These are phyloP conservation scores for Graphiopsis chlorocephala DNA, from an alignment of 2,329 filamentous ascomycete genomes.

Conservation along the genomic window DNA sequence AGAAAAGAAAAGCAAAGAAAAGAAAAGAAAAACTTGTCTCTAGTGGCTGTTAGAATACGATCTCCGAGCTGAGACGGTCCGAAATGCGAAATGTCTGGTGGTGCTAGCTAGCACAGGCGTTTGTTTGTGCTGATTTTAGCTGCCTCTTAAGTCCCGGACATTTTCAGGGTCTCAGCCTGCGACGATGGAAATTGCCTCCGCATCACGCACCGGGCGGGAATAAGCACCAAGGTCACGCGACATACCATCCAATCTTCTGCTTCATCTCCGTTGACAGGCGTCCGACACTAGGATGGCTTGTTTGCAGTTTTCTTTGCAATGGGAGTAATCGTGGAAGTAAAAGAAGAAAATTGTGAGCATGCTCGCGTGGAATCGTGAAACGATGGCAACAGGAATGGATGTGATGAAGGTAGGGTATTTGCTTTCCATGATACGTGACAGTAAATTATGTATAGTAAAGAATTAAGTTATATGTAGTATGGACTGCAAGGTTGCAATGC, in stretches of 20 bases:
- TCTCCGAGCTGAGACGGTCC: background rate
- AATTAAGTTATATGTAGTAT: background rate
- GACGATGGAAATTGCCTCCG: background rate
- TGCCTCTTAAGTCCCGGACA: background rate
- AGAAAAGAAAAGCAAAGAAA: background rate
- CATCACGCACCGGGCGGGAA: background rate
- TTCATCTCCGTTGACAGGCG: background rate
- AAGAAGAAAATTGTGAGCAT: background rate
- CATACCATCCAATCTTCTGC: background rate
- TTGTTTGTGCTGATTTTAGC: background rate
- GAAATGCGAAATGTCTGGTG: background rate
- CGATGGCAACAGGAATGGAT: background rate
- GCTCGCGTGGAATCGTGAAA: background rate
- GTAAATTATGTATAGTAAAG: conserved; percentile 5
- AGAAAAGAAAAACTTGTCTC: background rate
- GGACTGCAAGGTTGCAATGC: background rate
- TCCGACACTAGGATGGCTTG: background rate
- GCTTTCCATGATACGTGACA: conserved; percentile 3
- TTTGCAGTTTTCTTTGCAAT: background rate
- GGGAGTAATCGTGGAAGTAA: background rate
- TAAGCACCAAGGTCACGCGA: background rate
- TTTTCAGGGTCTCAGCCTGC: background rate
- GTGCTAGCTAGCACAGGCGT: background rate
- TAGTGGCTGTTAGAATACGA: background rate
- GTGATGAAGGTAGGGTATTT: background rate